phyloP scores from a whole-genome alignment of 129 eudicot species.

The Artemisia tridentata region DNA sequence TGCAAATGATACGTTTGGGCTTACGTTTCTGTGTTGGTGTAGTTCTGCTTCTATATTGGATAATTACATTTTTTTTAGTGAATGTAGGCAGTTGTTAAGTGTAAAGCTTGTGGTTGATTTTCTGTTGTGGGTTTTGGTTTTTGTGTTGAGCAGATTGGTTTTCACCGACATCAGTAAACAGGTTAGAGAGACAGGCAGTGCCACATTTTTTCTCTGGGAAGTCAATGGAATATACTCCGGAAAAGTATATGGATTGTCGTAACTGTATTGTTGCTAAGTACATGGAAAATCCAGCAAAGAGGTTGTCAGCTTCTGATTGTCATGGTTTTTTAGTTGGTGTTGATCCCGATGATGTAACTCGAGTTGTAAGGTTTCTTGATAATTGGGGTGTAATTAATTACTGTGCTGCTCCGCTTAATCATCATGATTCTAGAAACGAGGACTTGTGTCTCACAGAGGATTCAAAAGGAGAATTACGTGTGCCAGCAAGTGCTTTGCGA shows the following conservation, averaged over 20 bases:
- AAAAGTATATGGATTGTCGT: constrained; percentile 79
- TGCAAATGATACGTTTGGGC: no score
- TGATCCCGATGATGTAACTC: constrained; percentile 62
- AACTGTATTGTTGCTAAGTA: constrained; percentile 77
- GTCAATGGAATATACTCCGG: constrained; percentile 71
- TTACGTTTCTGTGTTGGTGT: no score
- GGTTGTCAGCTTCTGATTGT: constrained; percentile 65
- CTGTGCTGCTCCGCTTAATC: constrained; percentile 60
- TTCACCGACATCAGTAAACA: constrained; percentile 75
- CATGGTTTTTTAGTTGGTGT: constrained; percentile 48
- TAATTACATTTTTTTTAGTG: constrained; percentile 7
- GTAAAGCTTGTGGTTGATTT: background rate
- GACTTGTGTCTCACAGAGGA: constrained; percentile 62
- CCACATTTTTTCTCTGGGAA: constrained; percentile 96
- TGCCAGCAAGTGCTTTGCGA: constrained; percentile 71
- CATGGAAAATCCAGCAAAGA: constrained; percentile 79
- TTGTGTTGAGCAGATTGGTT: constrained; percentile 75
- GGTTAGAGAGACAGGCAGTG: constrained; percentile 94
- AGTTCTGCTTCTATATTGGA: background rate
- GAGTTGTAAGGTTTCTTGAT: constrained; percentile 85
- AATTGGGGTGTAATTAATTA: constrained; percentile 97
- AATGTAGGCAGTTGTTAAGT: background rate
- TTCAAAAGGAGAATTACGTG: constrained; percentile 69
- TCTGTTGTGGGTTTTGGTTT: background rate
- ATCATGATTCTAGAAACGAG: constrained; percentile 44